Evolutionary conservation across 2,329 filamentous ascomycete species (phyloP), one percentile per base, ranked within the genome.

Genomic region (Colletotrichum spaethianum): DNA sequence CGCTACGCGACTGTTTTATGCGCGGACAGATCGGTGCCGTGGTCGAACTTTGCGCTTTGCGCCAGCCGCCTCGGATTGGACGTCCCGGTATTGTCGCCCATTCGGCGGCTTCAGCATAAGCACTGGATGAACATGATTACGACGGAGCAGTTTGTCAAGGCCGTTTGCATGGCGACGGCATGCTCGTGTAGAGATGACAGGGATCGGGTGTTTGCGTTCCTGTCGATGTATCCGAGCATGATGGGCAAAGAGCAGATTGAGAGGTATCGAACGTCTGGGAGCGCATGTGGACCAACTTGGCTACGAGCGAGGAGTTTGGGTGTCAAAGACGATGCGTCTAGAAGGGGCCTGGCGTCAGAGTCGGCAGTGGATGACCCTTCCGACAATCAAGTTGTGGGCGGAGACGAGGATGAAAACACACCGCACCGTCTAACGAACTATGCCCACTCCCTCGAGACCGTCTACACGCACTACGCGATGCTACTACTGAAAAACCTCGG

Each of bases 161-260:
- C 65, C 8, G 33, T 68, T 5, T 59, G 52, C 53, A 52, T 65
- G 6, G 42, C 60, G 8, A 44, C 52, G 4, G 31, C 52, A 4
- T 64, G 67, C 52, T 0, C n/a, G 2, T 14, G 40, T 16, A 18
- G n/a, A 3, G 38, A 59, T 42, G 50, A 52, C 3, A 18, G 20
- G 6, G 66, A 69, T 20, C 52, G 59, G 31, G 66, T 69, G 3
- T 63, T 68, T 14, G 65, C 65, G 1, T 68, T 68, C 26, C 26
- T 64, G 36, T n/a, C 28, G 16, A 42, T 66, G 14, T 66, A 66
- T 23, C 67, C 67, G 12, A 38, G 28, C 33, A 26, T 40, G 28
- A 46, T 75, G 66, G 74, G 14, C 20, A n/a, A 23, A 0, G 23
- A 36, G 1, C 50, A 69, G 16, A 64, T 59, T 26, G 52, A 52